Percentiles rank a stretch among this genome's conserved stretches.
Evolutionary conservation across 805 yeast genomes (phyloP).

Genomic region (Yueomyces sp.): DNA sequence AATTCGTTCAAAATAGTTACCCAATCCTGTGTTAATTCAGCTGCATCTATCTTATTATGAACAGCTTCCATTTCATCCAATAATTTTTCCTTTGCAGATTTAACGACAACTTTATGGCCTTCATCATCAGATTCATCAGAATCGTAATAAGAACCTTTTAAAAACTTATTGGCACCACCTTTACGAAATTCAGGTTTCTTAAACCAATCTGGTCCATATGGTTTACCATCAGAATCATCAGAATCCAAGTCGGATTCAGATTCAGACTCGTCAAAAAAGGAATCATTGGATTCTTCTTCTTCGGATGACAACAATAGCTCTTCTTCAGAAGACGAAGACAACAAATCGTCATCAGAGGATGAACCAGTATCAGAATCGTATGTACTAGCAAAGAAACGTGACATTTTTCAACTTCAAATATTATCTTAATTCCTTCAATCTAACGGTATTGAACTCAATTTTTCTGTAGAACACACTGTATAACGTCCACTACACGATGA

Average conservation of each 20-base stretch:
- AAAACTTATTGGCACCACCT: constrained; percentile 23
- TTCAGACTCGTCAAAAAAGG: constrained; percentile 25
- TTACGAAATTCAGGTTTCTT: constrained; percentile 28
- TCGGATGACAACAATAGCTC: constrained; percentile 19
- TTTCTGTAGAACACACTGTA: too few species aligned
- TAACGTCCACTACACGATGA: too few species aligned
- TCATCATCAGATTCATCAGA: constrained; percentile 41
- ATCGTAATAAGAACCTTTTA: constrained; percentile 24
- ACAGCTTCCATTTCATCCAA: constrained; percentile 69
- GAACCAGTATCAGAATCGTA: constrained; percentile 31
- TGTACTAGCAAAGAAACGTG: constrained; percentile 83
- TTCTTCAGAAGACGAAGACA: constrained; percentile 30
- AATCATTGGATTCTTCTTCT: constrained; percentile 25
- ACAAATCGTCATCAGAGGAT: constrained; percentile 32
- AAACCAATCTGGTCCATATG: constrained; percentile 33
- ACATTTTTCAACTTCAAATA: constrained; percentile 13
- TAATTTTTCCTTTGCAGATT: constrained; percentile 85
- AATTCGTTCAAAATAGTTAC: constrained; percentile 57
- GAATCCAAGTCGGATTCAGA: constrained; percentile 29
- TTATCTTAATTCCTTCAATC: too few species aligned
- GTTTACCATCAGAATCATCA: constrained; percentile 29
- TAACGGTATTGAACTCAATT: too few species aligned
- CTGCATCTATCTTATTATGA: constrained; percentile 54
- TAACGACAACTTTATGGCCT: constrained; percentile 67
- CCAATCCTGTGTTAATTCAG: constrained; percentile 69